Conservation (phyloP, 108 stramenopile genomes). For the Skeletonema tropicum region DNA sequence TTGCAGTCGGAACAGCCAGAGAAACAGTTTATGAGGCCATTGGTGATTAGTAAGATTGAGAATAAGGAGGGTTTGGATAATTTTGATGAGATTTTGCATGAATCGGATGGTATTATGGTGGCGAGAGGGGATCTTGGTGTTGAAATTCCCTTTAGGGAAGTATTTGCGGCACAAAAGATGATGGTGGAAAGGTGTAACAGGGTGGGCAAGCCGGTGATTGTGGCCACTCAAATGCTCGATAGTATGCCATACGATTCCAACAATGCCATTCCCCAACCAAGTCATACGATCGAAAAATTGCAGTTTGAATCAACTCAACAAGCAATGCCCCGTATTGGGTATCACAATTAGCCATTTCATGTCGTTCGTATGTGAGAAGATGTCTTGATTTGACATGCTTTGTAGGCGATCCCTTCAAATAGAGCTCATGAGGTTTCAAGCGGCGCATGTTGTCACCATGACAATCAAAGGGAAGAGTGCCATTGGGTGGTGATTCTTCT, state of each 20-base stretch:
- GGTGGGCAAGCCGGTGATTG: constrained; percentile 88
- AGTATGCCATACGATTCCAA: background rate
- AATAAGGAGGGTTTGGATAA: constrained; percentile 82
- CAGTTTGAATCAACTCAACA: no score
- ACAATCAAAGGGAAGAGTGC: no score
- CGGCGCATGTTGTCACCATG: no score
- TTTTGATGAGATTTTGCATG: constrained; percentile 70
- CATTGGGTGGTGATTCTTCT: no score
- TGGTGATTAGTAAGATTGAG: constrained; percentile 92
- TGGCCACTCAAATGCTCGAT: constrained; percentile 88
- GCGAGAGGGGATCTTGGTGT: constrained; percentile 96
- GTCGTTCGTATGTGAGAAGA: no score
- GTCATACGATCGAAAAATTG: no score
- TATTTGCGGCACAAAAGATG: constrained; percentile 93
- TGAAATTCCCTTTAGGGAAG: constrained; percentile 93
- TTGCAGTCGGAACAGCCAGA: constrained; percentile 33
- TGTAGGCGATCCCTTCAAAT: no score
- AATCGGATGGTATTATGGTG: constrained; percentile 81
- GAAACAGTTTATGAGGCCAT: constrained; percentile 52
- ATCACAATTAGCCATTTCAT: no score
- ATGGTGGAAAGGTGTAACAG: constrained; percentile 91
- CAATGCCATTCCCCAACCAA: no score
- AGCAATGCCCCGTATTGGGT: no score
- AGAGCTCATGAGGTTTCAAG: no score
- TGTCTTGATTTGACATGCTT: no score